These are phyloP conservation scores for Drechslerella coelobrocha DNA, from an alignment of 2,329 filamentous ascomycete species.

Conservation along the genomic window DNA sequence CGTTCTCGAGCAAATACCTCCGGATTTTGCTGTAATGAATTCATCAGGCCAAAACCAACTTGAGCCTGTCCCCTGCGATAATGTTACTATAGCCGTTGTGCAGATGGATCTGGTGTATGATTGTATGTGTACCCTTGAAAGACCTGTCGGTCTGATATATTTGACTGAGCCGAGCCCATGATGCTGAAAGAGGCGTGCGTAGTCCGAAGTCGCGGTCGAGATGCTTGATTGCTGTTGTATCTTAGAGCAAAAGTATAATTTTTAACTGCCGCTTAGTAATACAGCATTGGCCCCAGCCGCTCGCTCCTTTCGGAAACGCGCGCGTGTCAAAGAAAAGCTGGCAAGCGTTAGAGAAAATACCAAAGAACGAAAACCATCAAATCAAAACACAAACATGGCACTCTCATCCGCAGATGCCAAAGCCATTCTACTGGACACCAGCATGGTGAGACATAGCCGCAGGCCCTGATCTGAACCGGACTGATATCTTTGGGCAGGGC, in stretches of 20 bases:
- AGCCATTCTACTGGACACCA: conserved; percentile 80
- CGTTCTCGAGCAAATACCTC: conserved; percentile 15
- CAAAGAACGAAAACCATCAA: neutral
- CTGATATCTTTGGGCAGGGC: conserved; percentile 66
- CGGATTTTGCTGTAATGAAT: conserved; percentile 43
- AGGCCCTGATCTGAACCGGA: neutral
- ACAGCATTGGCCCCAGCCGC: no score
- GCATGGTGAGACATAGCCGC: conserved; percentile 68
- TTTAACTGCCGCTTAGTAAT: no score
- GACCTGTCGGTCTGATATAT: conserved; percentile 23
- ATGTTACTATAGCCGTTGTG: no score
- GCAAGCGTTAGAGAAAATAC: no score
- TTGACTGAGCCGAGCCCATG: conserved; percentile 42
- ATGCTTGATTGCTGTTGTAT: neutral
- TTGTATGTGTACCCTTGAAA: conserved; percentile 25
- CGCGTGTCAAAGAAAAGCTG: no score
- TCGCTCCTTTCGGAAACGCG: no score
- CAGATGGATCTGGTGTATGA: neutral
- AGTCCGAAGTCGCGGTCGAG: no score
- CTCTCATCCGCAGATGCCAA: conserved; percentile 68
- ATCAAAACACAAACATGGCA: conserved; percentile 1
- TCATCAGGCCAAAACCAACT: conserved; percentile 33
- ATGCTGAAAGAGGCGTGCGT: neutral
- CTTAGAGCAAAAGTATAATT: no score
- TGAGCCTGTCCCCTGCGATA: conserved; percentile 29